Evolutionary conservation across 345 rosid genomes (phyloP), one percentile per base, ranked within the genome.

Genomic region (Eutrema heterophyllum): DNA sequence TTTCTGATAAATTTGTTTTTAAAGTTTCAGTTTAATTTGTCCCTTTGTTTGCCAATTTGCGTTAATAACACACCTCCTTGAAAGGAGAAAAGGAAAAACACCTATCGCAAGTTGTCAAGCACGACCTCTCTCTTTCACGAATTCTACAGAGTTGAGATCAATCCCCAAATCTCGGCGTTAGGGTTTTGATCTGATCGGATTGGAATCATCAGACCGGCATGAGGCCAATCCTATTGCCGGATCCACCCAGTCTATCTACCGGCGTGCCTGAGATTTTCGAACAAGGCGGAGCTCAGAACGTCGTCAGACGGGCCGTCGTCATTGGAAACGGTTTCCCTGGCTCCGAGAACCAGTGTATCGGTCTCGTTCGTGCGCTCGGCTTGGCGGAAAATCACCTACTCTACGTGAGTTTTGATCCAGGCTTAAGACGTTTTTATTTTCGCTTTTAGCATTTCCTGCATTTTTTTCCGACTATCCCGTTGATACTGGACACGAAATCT

Each of bases 241-340:
- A 92, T 74, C 98, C 98, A 30, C 96, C 96, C 5, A 80, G 78
- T 68, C 70, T 84, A 26, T 81, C 86, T 13, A 60, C 74, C 64
- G 98, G 97, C 64, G 87, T 90, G 46, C 97, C 97, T 55, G 98
- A 95, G 81, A 92, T 95, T 82, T 95, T 92, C 82, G 88, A 89
- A 32, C 80, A 70, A 71, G 89, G 81, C 73, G 97, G 94, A n/a
- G 74, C 89, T 3, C 82, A 87, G 74, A 82, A 79, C 83, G 86
- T 88, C 45, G 79, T 95, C 55, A 80, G 98, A 41, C 93, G 99
- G 68, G 98, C 99, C 59, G 91, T 95, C 61, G 80, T 95, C 8
- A 88, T 95, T 24, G 98, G 99, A 11, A 95, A 86, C 81, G 97
- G 98, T 18, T 88, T 80, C 58, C 74, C 94, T 24, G 86, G 86